Percentiles rank a stretch among this genome's conserved stretches.
These are phyloP conservation scores for Boletellus emodensis DNA, from an alignment of 768 basidiomycete genomes.

Conservation along the genomic window DNA sequence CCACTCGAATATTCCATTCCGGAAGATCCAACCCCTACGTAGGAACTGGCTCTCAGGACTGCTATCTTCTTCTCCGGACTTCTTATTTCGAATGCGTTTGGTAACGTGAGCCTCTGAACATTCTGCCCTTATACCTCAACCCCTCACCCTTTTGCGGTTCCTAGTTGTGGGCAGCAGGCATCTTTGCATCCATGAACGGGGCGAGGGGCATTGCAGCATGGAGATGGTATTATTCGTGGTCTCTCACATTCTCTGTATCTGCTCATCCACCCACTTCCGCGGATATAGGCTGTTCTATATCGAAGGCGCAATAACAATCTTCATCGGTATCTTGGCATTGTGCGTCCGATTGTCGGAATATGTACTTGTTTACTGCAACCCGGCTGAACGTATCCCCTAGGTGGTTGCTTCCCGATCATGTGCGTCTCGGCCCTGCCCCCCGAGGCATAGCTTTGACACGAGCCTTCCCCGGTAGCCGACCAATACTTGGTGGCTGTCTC, in stretches of 20 bases:
- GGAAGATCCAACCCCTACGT: neutral
- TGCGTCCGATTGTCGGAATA: conserved; percentile 17
- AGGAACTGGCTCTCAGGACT: conserved; percentile 64
- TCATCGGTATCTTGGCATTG: conserved; percentile 54
- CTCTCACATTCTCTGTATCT: neutral
- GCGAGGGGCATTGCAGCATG: conserved; percentile 62
- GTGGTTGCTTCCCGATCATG: conserved; percentile 59
- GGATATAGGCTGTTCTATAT: conserved; percentile 63
- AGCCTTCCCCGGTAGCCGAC: conserved; percentile 38
- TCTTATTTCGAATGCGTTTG: conserved; percentile 63
- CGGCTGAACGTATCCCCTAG: conserved; percentile 28
- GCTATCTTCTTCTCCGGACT: conserved; percentile 57
- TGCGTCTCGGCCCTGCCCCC: conserved; percentile 26
- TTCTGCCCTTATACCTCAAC: neutral
- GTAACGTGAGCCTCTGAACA: conserved; percentile 41
- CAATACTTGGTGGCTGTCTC: conserved; percentile 58
- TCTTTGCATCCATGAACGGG: conserved; percentile 66
- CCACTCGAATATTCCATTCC: neutral
- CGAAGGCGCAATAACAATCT: conserved; percentile 63
- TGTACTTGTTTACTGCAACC: neutral
- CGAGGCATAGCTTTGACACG: neutral
- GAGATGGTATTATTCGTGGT: conserved; percentile 48
- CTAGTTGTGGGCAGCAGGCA: conserved; percentile 69
- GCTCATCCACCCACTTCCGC: neutral
- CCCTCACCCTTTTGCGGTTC: neutral